These are phyloP conservation scores for Spatholobus suberectus DNA, from an alignment of 306 rosid species.

Conservation along the genomic window DNA sequence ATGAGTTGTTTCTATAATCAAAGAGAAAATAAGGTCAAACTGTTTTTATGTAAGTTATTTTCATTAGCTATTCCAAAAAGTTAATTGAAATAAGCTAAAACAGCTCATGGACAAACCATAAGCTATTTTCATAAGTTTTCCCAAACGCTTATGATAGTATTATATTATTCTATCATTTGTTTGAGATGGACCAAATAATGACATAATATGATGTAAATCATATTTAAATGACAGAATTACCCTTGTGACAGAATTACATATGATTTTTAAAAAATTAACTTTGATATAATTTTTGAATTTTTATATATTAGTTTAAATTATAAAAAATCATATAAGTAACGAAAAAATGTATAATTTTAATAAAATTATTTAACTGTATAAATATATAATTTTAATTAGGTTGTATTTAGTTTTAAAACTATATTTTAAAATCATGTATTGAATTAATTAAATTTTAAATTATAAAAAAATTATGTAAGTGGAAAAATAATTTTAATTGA, in stretches of 20 bases:
- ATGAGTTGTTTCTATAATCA: not conserved
- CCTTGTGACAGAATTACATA: not conserved
- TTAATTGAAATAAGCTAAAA: not conserved
- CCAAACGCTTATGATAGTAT: too few relatives aligned
- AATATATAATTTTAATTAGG: not conserved
- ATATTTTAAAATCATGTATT: not conserved
- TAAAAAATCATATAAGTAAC: not conserved
- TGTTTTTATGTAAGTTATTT: not conserved
- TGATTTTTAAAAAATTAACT: too few relatives aligned
- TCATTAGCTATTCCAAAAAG: not conserved
- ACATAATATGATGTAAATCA: too few relatives aligned
- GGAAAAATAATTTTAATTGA: not conserved
- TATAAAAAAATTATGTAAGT: not conserved
- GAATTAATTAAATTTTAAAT: not conserved
- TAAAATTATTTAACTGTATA: not conserved
- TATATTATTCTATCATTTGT: too few relatives aligned
- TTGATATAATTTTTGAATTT: too few relatives aligned
- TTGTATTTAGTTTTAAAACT: not conserved
- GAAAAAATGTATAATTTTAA: not conserved
- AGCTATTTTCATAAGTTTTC: too few relatives aligned
- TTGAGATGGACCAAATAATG: too few relatives aligned
- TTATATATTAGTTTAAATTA: too few relatives aligned
- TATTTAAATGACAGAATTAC: not conserved
- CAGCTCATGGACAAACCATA: not conserved
- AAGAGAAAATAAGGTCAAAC: not conserved